Percentiles rank a stretch among this genome's conserved stretches.
These are phyloP conservation scores for Xanthoconium stramineum DNA, from an alignment of 768 basidiomycete species.

Conservation along the genomic window DNA sequence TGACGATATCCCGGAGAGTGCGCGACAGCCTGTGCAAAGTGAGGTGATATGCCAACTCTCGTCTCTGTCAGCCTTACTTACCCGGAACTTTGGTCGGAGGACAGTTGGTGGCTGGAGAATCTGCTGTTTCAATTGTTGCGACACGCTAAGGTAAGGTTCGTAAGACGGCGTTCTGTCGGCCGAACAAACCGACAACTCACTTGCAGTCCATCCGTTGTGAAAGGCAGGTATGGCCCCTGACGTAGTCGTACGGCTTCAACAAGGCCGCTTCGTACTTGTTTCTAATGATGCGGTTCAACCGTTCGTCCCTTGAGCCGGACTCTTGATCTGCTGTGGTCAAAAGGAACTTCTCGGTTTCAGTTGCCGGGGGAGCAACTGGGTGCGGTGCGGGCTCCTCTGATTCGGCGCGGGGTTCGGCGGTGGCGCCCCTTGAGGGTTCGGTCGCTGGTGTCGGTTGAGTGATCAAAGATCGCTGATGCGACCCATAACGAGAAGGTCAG, in stretches of 20 bases:
- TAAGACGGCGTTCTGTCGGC: background rate
- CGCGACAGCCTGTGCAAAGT: conserved; percentile 57
- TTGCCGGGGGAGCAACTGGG: conserved; percentile 66
- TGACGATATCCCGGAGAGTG: conserved; percentile 80
- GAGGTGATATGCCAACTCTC: background rate
- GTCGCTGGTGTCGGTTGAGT: conserved; percentile 12
- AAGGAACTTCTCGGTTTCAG: conserved; percentile 84
- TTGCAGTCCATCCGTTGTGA: conserved; percentile 95
- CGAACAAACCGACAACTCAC: conserved; percentile 38
- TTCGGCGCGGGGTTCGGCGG: conserved; percentile 20
- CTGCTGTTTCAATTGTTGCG: conserved; percentile 86
- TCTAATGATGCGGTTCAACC: conserved; percentile 86
- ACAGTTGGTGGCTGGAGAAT: conserved; percentile 88
- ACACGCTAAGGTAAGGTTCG: conserved; percentile 51
- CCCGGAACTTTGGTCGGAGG: conserved; percentile 80
- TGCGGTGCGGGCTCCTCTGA: conserved; percentile 38
- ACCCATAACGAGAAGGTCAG: too few species aligned
- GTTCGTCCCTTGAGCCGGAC: conserved; percentile 84
- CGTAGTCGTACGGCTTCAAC: conserved; percentile 94
- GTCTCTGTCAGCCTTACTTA: conserved; percentile 30
- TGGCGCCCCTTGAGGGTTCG: conserved; percentile 21
- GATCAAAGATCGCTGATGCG: background rate
- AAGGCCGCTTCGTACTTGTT: conserved; percentile 97
- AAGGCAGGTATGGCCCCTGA: conserved; percentile 89
- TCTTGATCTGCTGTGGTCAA: conserved; percentile 94